Evolutionary conservation across 1,139 yeast genomes (phyloP).

Genomic region (Blastobotrys proliferans): DNA sequence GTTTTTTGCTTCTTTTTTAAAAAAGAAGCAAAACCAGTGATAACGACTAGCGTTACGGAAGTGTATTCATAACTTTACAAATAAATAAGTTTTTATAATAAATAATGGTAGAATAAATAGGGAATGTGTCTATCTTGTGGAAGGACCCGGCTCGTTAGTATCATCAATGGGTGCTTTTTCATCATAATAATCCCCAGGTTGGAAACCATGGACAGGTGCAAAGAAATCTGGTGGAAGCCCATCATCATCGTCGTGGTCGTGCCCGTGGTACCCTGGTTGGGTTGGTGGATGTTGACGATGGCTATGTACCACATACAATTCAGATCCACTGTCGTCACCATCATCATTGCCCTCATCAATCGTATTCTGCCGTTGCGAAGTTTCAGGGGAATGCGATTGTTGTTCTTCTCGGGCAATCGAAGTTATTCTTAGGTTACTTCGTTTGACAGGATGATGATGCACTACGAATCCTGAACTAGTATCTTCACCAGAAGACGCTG

Average conservation of each 20-base stretch:
- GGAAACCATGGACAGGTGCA: constrained; percentile 29
- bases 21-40: too few relatives aligned
- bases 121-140: too few relatives aligned
- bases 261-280: not conserved
- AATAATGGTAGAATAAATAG: too few relatives aligned
- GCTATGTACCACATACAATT: not conserved
- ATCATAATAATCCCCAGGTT: constrained; percentile 33
- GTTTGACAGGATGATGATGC: constrained; percentile 10
- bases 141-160: constrained; percentile 1
- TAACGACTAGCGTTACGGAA: too few relatives aligned
- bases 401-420: constrained; percentile 9
- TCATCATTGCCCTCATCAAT: not conserved
- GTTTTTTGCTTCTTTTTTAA: too few relatives aligned
- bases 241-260: not conserved
- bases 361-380: too few relatives aligned
- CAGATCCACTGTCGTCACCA: not conserved
- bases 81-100: too few relatives aligned
- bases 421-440: constrained; percentile 2
- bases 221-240: constrained; percentile 19
- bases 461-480: too few relatives aligned
- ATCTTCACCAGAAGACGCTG: too few relatives aligned
- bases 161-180: constrained; percentile 23
- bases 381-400: too few relatives aligned
- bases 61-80: too few relatives aligned
- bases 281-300: not conserved